Evolutionary conservation across 208 protist genomes (phyloP).

Genomic region (Trypanosoma boissoni): DNA sequence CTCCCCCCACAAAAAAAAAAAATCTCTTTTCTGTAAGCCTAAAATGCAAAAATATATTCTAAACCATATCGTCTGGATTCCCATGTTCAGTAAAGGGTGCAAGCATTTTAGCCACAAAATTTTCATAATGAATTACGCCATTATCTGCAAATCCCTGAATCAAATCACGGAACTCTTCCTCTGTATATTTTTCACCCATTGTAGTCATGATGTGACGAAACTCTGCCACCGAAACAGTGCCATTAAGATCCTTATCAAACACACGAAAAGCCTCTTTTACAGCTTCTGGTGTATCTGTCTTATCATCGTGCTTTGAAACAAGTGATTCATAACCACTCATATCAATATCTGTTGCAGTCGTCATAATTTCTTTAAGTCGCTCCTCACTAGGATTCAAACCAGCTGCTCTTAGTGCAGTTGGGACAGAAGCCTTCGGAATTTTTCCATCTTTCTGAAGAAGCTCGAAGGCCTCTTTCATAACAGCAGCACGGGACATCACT

Average conservation of each 20-base stretch:
- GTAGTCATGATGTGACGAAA: constrained; percentile 97
- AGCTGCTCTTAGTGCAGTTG: constrained; percentile 81
- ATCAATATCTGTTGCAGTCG: constrained; percentile 68
- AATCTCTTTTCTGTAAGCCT: not conserved
- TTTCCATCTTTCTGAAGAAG: constrained; percentile 89
- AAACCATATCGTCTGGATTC: constrained; percentile 45
- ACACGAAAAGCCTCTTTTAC: constrained; percentile 96
- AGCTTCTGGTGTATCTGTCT: constrained; percentile 92
- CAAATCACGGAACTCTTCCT: constrained; percentile 92
- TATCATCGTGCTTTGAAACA: constrained; percentile 83
- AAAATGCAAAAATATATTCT: constrained; percentile 8
- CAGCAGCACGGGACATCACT: constrained; percentile 47
- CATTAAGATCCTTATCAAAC: constrained; percentile 95
- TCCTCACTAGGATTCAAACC: constrained; percentile 92
- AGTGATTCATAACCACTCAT: constrained; percentile 81
- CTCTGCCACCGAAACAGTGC: constrained; percentile 94
- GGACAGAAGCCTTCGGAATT: constrained; percentile 83
- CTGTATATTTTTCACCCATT: constrained; percentile 95
- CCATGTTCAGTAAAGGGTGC: constrained; percentile 88
- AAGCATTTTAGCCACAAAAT: constrained; percentile 88
- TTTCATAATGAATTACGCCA: constrained; percentile 89
- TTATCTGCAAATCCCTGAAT: constrained; percentile 91
- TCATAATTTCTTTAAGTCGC: constrained; percentile 87
- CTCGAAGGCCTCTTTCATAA: constrained; percentile 90
- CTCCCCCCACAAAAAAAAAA: constrained; percentile 4